phyloP scores from a whole-genome alignment of 169 alveolate species.

The Prorocentrum cordatum region DNA sequence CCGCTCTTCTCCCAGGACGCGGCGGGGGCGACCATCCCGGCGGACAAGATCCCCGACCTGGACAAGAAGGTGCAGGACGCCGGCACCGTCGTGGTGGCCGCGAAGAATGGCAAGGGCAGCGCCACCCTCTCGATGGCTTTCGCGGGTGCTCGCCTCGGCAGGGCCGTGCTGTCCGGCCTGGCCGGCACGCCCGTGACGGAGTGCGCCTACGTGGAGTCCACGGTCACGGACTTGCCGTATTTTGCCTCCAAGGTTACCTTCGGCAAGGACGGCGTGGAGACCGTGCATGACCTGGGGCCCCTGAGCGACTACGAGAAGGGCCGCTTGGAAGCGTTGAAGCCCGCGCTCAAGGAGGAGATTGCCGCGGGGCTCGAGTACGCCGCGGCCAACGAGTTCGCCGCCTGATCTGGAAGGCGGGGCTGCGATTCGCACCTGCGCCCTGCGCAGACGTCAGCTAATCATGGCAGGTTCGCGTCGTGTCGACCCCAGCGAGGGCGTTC shows the following conservation, averaged over 20 bases:
- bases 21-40: slow-evolving; percentile 2
- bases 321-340: slow-evolving; percentile 44
- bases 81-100: slow-evolving; percentile 67
- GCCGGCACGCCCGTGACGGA: slow-evolving; percentile 24
- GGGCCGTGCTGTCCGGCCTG: slow-evolving; percentile 37
- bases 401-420: no score
- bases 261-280: slow-evolving; percentile 24
- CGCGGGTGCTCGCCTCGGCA: slow-evolving; percentile 68
- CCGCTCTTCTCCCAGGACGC: slow-evolving; percentile 68
- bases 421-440: no score
- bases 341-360: slow-evolving; percentile 50
- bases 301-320: slow-evolving; percentile 32
- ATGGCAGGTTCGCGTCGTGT: no score
- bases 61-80: slow-evolving; percentile 69
- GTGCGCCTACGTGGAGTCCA: slow-evolving; percentile 54
- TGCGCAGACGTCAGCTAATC: no score
- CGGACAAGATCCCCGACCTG: slow-evolving; percentile 10
- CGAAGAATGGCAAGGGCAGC: slow-evolving; percentile 68
- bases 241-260: slow-evolving; percentile 23
- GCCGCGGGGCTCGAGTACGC: slow-evolving; percentile 63
- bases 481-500: no score
- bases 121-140: slow-evolving; percentile 72
- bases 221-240: slow-evolving; percentile 30
- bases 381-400: slow-evolving; percentile 63
- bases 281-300: slow-evolving; percentile 40